Base-by-base conservation (phyloP, 1,284 basidiomycete genomes). In the Golubevia pallescens region DNA sequence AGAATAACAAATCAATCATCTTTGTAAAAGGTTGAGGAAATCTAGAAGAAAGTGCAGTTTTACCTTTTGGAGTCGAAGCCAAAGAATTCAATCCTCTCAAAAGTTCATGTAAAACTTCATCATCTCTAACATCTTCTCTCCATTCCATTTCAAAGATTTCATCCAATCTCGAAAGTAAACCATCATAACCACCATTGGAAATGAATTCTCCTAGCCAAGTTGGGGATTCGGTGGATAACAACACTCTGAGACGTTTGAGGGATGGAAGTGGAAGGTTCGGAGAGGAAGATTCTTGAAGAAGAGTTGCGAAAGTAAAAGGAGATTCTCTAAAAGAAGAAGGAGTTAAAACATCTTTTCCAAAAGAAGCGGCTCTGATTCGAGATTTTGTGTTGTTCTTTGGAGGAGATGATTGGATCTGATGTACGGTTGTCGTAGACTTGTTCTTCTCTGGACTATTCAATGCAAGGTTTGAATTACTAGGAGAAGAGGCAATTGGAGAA, bases 111-210 rank as follows among this genome's bases (percentile, higher is more conserved):
- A 99, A 88, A 58, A 97, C 89, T 84, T 95, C 91, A 84, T 99
- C 97, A 80, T 97, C 96, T 76, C 97, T 95, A 83, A 97, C 95
- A 84, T 99, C 96, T 86, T 98, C 96, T 70, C 95, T 91, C 96
- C 96, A 99, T 87, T 99, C 96, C 59, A 98, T 90, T 71, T 94
- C 92, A 0, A 99, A 88, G 8, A 99, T 89, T 85, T 99, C 96
- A 69, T 94, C 93, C n/a, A 99, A 87, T 57, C 94, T 89, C 0
- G 91, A 91, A 23, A 97, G 86, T 51, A 99, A 87, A 0, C 92
- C 91, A 3, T 89, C 89, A 79, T 98, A 99, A 0, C 97, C 96
- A 4, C 94, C 93, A 8, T 90, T 86, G 59, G 89, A 89, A 54
- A 97, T 82, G 82, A 98, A 99, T n/a, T 92, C 90, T 69, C 92